phyloP scores from a whole-genome alignment of 192 early-diverging fungal species.

The Umbelopsis isabellina region DNA sequence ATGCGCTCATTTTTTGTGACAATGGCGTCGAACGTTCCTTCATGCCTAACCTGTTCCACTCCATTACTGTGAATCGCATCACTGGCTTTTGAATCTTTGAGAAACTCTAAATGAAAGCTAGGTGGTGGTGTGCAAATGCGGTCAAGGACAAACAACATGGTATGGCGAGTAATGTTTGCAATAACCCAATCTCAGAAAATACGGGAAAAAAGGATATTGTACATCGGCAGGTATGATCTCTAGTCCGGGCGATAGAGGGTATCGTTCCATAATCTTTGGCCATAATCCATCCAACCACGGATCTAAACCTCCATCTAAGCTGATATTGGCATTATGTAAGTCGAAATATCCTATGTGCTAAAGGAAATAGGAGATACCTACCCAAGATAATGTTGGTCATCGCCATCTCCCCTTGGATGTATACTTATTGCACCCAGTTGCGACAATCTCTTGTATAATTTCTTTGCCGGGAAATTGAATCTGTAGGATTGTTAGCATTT shows the following conservation, averaged over 20 bases:
- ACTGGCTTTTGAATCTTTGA: constrained; percentile 23
- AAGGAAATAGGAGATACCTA: constrained; percentile 24
- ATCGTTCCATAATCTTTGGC: constrained; percentile 59
- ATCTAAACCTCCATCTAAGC: constrained; percentile 83
- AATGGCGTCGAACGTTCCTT: constrained; percentile 41
- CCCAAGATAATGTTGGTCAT: constrained; percentile 97
- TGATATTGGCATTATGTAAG: constrained; percentile 23
- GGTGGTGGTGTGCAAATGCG: constrained; percentile 29
- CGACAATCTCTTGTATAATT: constrained; percentile 80
- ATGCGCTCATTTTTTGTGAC: constrained; percentile 67
- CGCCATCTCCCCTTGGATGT: constrained; percentile 79
- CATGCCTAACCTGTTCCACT: neutral
- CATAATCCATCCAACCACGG: constrained; percentile 88
- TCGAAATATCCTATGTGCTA: neutral
- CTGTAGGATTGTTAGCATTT: constrained; percentile 36
- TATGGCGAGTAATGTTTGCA: neutral
- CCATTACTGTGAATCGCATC: neutral
- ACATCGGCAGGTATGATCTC: constrained; percentile 56
- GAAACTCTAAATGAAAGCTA: constrained; percentile 53
- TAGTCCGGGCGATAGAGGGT: constrained; percentile 61
- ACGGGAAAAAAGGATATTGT: constrained; percentile 40
- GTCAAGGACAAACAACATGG: constrained; percentile 3
- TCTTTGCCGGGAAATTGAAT: constrained; percentile 94
- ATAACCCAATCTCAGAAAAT: neutral
- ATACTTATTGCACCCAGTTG: constrained; percentile 84